Evolutionary conservation across 1,284 basidiomycete species (phyloP).

Genomic region (Cutaneotrichosporon daszewskae): DNA sequence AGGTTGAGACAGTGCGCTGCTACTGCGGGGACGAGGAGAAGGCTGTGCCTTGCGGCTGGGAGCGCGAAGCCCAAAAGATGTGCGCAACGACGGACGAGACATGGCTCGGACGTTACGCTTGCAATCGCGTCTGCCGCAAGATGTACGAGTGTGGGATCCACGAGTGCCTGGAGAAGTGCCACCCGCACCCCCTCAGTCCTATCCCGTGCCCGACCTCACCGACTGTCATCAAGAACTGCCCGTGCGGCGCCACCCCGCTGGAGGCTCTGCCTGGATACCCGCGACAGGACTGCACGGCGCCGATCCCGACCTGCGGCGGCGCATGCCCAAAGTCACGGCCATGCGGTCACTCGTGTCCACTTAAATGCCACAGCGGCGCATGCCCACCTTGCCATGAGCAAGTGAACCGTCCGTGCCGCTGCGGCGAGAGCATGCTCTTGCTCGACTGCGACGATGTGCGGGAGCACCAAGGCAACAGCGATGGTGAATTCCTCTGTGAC

Average conservation of each 20-base stretch:
- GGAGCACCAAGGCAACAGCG: constrained; percentile 39
- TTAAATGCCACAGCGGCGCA: constrained; percentile 51
- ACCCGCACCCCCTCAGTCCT: constrained; percentile 60
- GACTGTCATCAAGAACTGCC: constrained; percentile 61
- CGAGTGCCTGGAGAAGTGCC: constrained; percentile 59
- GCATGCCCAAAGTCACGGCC: constrained; percentile 61
- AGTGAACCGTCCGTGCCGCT: constrained; percentile 69
- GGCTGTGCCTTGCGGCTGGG: constrained; percentile 61
- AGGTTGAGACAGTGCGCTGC: constrained; percentile 57
- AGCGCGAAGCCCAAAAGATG: constrained; percentile 39
- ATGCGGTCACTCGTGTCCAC: constrained; percentile 64
- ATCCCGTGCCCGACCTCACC: constrained; percentile 70
- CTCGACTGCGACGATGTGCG: constrained; percentile 48
- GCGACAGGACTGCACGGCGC: constrained; percentile 62
- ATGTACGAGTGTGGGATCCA: constrained; percentile 71
- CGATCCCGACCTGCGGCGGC: constrained; percentile 70
- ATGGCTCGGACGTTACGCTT: constrained; percentile 69
- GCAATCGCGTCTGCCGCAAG: constrained; percentile 60
- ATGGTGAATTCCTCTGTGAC: constrained; percentile 66
- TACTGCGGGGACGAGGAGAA: constrained; percentile 69
- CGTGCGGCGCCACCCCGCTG: constrained; percentile 67
- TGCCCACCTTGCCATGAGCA: constrained; percentile 70
- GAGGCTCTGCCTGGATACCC: constrained; percentile 40
- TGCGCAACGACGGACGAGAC: constrained; percentile 33
- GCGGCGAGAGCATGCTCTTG: constrained; percentile 62